Evolutionary conservation across 495 filamentous ascomycete genomes (phyloP), one percentile per base, ranked within the genome.

Genomic region (Trichocladium antarcticum): DNA sequence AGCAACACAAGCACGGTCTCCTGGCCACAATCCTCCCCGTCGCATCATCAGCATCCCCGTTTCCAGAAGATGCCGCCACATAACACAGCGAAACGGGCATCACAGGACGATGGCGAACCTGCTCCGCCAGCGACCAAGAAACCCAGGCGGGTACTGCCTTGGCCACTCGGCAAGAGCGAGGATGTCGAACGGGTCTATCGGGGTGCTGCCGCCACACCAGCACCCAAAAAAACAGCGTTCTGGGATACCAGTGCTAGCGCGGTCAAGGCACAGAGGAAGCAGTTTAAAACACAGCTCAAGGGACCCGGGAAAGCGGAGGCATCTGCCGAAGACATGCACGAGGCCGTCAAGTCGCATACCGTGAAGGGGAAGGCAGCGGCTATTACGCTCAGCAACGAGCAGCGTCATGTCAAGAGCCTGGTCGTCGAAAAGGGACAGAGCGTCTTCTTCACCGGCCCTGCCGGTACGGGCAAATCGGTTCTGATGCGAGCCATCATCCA

Each of bases 371-470:
- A 74, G 51, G 45, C 76, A n/a, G 67, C 79, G 0, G 66, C 72
- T 8, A 75, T 94, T 16, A 80, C 79, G 43, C 71, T 98, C 17
- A 96, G 87, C 61, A 75, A 83, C 1, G 92, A 98, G 62, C 92
- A 98, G 63, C 70, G 73, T 37, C 77, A 82, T 50, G 87, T 98
- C n/a, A 71, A 90, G 45, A 75, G 84, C 14, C 66, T 94, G 12
- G 88, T 97, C 19, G 71, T 85, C 3, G 74, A 89, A 4, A 61
- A 82, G 31, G 70, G 72, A 28, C 84, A 88, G 59, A 95, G 92
- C 56, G 89, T 96, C 4, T 98, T 98, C 72, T 98, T 97, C 66
- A 98, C 92, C 2, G 92, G 92, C 48, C 94, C 92, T 36, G 92
- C 92, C 47, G 92, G 92, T 62, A 98, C 92, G 17, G 92, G 92